Conservation (phyloP, 495 filamentous ascomycete genomes). For the Bacidia gigantensis region DNA sequence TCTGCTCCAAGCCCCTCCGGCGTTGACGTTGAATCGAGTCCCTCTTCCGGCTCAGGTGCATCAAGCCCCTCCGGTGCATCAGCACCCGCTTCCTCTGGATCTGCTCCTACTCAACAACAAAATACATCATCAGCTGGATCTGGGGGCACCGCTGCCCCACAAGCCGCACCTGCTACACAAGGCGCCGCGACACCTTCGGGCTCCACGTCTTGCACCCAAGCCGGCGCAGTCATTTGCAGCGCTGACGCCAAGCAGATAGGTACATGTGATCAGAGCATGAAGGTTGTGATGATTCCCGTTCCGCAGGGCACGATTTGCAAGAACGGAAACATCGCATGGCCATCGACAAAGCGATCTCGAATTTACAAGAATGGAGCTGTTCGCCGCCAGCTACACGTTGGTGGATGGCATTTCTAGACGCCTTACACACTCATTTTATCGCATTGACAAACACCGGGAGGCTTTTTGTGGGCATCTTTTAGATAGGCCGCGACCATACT, state of each 20-base stretch:
- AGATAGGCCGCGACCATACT: no score
- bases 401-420: neutral
- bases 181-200: neutral
- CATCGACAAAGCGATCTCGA: neutral
- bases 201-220: conserved; percentile 2
- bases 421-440: neutral
- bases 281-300: conserved; percentile 16
- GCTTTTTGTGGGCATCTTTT: no score
- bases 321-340: conserved; percentile 6
- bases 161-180: neutral
- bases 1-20: neutral
- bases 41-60: neutral
- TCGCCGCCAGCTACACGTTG: neutral
- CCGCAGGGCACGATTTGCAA: conserved; percentile 16
- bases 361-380: neutral
- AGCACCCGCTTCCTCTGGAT: neutral
- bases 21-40: neutral
- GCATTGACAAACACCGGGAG: no score
- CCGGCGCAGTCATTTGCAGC: conserved; percentile 17
- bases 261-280: conserved; percentile 10
- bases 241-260: conserved; percentile 17
- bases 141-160: neutral
- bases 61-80: neutral
- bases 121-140: neutral
- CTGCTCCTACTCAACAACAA: neutral